Percentiles rank a stretch among this genome's conserved stretches.
phyloP scores from a whole-genome alignment of 495 filamentous ascomycete species.

The Neurospora pannonica region DNA sequence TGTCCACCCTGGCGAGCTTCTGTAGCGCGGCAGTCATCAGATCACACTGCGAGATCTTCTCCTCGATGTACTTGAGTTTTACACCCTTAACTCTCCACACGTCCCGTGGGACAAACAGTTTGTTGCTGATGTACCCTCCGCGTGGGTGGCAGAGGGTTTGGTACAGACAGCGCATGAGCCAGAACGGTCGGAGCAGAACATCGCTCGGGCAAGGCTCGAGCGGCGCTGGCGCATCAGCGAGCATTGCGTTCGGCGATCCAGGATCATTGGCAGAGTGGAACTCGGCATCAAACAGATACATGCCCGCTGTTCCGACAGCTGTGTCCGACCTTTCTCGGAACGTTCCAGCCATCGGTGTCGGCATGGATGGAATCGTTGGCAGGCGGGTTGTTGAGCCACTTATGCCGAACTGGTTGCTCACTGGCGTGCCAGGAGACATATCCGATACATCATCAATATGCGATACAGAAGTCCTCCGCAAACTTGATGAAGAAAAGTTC shows the following conservation, averaged over 20 bases:
- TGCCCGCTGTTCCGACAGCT: constrained; percentile 51
- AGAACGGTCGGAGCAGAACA: constrained; percentile 79
- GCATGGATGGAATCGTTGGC: constrained; percentile 51
- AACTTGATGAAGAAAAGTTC: constrained; percentile 68
- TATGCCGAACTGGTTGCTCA: constrained; percentile 53
- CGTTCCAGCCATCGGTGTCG: constrained; percentile 54
- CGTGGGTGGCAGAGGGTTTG: constrained; percentile 86
- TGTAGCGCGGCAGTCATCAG: constrained; percentile 80
- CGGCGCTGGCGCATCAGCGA: constrained; percentile 50
- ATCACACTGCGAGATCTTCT: constrained; percentile 93
- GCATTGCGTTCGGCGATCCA: constrained; percentile 52
- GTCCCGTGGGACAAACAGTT: constrained; percentile 83
- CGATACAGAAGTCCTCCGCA: constrained; percentile 65
- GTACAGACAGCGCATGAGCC: constrained; percentile 89
- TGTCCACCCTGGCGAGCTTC: constrained; percentile 75
- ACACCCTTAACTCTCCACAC: constrained; percentile 92
- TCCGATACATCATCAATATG: constrained; percentile 58
- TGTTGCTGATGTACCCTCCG: constrained; percentile 83
- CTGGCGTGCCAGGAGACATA: constrained; percentile 63
- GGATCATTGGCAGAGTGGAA: constrained; percentile 66
- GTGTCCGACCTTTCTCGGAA: constrained; percentile 40
- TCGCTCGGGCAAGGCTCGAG: constrained; percentile 90
- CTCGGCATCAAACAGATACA: constrained; percentile 78
- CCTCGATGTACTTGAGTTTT: constrained; percentile 80
- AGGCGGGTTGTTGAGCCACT: constrained; percentile 25